These are phyloP conservation scores for Nicotiana obtusifolia DNA, from an alignment of 257 asterid genomes.

Conservation along the genomic window DNA sequence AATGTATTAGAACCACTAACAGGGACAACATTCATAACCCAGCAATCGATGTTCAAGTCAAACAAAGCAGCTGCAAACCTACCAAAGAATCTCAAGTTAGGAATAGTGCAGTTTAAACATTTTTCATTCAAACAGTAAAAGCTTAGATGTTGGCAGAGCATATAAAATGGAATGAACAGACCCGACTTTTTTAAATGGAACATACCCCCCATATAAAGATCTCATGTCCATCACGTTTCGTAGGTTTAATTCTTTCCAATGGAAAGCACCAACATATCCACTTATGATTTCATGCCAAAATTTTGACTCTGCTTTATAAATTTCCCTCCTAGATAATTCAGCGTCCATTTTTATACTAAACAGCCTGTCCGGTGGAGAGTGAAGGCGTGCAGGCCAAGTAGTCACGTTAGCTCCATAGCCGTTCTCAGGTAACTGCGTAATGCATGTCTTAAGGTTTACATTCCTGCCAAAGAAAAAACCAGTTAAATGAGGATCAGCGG, in stretches of 20 bases:
- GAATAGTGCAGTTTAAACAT: not conserved
- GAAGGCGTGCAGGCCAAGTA: slow-evolving; percentile 60
- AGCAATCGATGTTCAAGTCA: slow-evolving; percentile 42
- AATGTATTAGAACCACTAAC: slow-evolving; percentile 45
- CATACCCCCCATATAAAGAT: slow-evolving; percentile 70
- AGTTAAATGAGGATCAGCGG: not conserved
- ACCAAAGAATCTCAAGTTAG: slow-evolving; percentile 9
- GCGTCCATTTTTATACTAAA: slow-evolving; percentile 62
- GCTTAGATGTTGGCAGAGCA: not conserved
- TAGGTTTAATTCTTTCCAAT: slow-evolving; percentile 20
- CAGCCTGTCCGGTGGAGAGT: slow-evolving; percentile 53
- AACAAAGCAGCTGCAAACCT: slow-evolving; percentile 60
- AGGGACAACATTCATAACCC: slow-evolving; percentile 75
- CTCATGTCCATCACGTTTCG: slow-evolving; percentile 65
- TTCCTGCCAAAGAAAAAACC: slow-evolving; percentile 33
- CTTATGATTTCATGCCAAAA: slow-evolving; percentile 41
- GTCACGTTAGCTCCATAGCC: slow-evolving; percentile 48
- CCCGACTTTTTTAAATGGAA: not conserved
- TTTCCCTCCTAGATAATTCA: slow-evolving; percentile 44
- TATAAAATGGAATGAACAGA: not conserved
- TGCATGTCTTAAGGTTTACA: slow-evolving; percentile 35
- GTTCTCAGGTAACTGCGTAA: slow-evolving; percentile 44
- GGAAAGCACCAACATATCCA: slow-evolving; percentile 50
- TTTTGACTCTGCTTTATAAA: slow-evolving; percentile 52
- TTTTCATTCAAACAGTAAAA: not conserved